phyloP scores from a whole-genome alignment of 2,329 filamentous ascomycete genomes.

The Ramularia endophylla region DNA sequence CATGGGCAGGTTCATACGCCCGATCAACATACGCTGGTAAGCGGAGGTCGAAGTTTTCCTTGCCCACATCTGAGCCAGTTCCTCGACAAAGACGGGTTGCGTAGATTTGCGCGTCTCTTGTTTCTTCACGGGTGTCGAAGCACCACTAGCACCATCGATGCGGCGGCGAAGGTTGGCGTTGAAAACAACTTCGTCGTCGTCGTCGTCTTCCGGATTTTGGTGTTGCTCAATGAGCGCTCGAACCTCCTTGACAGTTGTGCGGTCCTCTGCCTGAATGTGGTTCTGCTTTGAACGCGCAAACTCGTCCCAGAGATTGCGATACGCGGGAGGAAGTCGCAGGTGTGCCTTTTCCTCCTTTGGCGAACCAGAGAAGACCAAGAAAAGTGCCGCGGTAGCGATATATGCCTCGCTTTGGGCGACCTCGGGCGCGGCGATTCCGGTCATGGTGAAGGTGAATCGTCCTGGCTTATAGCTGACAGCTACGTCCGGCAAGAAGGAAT shows the following conservation, averaged over 20 bases:
- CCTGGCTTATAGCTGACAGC: constrained; percentile 40
- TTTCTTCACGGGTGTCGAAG: constrained; percentile 26
- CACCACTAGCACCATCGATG: constrained; percentile 27
- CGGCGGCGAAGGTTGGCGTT: constrained; percentile 63
- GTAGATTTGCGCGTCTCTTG: constrained; percentile 13
- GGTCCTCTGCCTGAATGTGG: constrained; percentile 64
- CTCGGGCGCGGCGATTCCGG: constrained; percentile 65
- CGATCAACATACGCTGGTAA: constrained; percentile 74
- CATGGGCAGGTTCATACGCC: constrained; percentile 79
- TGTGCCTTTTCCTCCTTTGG: constrained; percentile 81
- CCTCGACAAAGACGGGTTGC: constrained; percentile 29
- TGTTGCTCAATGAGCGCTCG: constrained; percentile 57
- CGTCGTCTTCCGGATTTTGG: constrained; percentile 46
- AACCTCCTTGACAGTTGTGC: constrained; percentile 60
- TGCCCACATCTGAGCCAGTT: constrained; percentile 46
- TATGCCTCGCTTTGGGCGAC: constrained; percentile 79
- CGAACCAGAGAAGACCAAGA: constrained; percentile 70
- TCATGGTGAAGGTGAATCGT: constrained; percentile 64
- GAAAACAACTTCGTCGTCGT: constrained; percentile 56
- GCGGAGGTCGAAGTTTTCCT: constrained; percentile 45
- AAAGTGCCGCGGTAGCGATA: constrained; percentile 74
- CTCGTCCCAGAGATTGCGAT: constrained; percentile 82
- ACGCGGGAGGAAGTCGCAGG: constrained; percentile 68
- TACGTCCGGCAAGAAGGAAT: constrained; percentile 38
- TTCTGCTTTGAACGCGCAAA: constrained; percentile 65